phyloP scores from a whole-genome alignment of 495 filamentous ascomycete species.

The Xylaria cubensis region DNA sequence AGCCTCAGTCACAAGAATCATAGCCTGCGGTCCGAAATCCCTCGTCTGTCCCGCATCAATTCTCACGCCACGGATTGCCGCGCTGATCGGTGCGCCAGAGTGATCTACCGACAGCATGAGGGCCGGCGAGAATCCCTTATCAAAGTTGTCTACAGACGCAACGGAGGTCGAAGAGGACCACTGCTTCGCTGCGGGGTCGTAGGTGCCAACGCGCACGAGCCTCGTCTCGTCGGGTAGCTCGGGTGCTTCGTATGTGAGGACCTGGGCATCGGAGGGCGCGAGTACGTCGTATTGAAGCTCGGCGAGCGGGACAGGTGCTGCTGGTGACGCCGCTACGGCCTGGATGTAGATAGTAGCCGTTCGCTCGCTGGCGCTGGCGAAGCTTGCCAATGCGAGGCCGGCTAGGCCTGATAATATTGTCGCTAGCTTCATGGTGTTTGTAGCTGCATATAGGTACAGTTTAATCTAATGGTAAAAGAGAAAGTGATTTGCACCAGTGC shows the following conservation, averaged over 20 bases:
- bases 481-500: background rate
- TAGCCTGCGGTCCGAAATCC: constrained; percentile 63
- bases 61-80: constrained; percentile 43
- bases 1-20: constrained; percentile 49
- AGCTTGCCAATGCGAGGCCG: constrained; percentile 37
- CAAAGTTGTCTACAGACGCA: constrained; percentile 55
- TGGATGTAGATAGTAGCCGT: constrained; percentile 55
- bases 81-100: constrained; percentile 44
- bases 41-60: constrained; percentile 63
- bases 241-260: constrained; percentile 56
- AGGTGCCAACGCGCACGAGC: constrained; percentile 58
- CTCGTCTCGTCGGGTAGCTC: constrained; percentile 46
- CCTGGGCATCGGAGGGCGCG: constrained; percentile 38
- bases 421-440: constrained; percentile 36
- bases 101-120: constrained; percentile 53
- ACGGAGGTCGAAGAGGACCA: constrained; percentile 60
- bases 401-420: constrained; percentile 41
- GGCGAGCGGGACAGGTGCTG: constrained; percentile 50
- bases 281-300: constrained; percentile 53
- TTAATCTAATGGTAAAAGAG: background rate
- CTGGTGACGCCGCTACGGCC: constrained; percentile 41
- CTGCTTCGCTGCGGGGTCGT: constrained; percentile 42
- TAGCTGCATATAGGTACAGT: background rate
- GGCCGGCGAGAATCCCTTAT: constrained; percentile 59
- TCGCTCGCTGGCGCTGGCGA: constrained; percentile 35